phyloP scores from a whole-genome alignment of 805 yeast genomes.

The Metschnikowia vanudenii region DNA sequence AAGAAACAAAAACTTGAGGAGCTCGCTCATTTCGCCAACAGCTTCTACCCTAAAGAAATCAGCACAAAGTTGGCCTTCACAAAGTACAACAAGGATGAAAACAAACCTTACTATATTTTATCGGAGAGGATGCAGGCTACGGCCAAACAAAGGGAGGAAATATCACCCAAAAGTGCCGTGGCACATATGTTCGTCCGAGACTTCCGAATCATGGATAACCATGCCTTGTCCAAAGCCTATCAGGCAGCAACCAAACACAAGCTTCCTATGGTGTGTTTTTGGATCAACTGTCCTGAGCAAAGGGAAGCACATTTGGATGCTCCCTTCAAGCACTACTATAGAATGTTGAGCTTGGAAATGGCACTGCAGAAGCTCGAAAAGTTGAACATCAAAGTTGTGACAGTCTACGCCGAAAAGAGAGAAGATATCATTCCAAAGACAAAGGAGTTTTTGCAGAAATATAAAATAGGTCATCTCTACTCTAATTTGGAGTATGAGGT shows the following conservation, averaged over 20 bases:
- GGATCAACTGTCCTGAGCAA: conserved; percentile 40
- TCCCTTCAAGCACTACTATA: conserved; percentile 41
- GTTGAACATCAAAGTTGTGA: conserved; percentile 40
- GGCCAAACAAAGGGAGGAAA: conserved; percentile 8
- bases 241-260: conserved; percentile 26
- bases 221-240: conserved; percentile 37
- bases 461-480: conserved; percentile 28
- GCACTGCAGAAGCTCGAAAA: conserved; percentile 30
- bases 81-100: conserved; percentile 29
- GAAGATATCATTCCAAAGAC: conserved; percentile 27
- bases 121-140: conserved; percentile 13
- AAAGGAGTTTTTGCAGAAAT: conserved; percentile 24
- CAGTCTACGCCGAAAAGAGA: conserved; percentile 35
- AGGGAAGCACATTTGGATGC: conserved; percentile 44
- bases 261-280: conserved; percentile 40
- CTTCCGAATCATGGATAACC: conserved; percentile 45
- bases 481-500: conserved; percentile 45
- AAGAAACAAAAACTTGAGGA: conserved; percentile 19
- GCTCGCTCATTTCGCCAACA: conserved; percentile 16
- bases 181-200: conserved; percentile 51
- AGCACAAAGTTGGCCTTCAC: conserved; percentile 16
- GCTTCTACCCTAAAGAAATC: conserved; percentile 16
- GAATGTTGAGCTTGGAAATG: conserved; percentile 30
- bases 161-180: conserved; percentile 23
- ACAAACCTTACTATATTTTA: conserved; percentile 29